Evolutionary conservation across 2,329 filamentous ascomycete genomes (phyloP), one percentile per base, ranked within the genome.

Genomic region (Xylariales sp.): DNA sequence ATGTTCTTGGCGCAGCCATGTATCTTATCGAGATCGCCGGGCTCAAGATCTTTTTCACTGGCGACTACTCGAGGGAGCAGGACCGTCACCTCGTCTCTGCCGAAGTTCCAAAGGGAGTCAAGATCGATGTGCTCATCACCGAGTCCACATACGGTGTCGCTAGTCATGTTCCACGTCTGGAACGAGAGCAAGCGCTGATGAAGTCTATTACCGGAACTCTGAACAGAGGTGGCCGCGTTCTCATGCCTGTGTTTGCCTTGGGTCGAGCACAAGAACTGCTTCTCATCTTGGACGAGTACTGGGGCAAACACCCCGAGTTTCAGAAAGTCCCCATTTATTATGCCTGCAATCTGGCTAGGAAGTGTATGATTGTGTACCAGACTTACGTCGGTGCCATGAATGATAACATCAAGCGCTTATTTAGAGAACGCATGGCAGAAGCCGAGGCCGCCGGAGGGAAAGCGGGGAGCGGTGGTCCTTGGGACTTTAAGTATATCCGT

Each of bases 321-420:
- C 90, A 95, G 48, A 89, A 87, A 48, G 84, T 86, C 24, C 93
- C 93, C 5, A 97, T 98, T 45, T 98, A 97, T 68, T 98, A 97
- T 61, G 94, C 94, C 38, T 93, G 88, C 53, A 95, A 95, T 53
- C 78, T 97, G 29, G 93, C 93, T 1, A 75, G 91, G 45, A 93
- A 95, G 63, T 98, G 93, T 66, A 98, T 98, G 93, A 79, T 96
- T 20, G 89, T 97, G 4, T 98, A 98, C 58, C 93, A 97, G 60
- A 98, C 93, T 2, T 98, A 97, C 54, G 88, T 97, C 33, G 88
- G 90, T 33, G 89, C 90, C 39, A 98, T 98, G 93, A 98, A 98
- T 59, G 91, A 97, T 56, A 97, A 96, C 54, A 97, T 98, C 69
- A 96, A 95, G 61, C 80, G 88, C 10, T 76, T 95, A n/a, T 96